Evolutionary conservation across 805 yeast genomes (phyloP).

Genomic region (Kluyveromyces aestuarii): DNA sequence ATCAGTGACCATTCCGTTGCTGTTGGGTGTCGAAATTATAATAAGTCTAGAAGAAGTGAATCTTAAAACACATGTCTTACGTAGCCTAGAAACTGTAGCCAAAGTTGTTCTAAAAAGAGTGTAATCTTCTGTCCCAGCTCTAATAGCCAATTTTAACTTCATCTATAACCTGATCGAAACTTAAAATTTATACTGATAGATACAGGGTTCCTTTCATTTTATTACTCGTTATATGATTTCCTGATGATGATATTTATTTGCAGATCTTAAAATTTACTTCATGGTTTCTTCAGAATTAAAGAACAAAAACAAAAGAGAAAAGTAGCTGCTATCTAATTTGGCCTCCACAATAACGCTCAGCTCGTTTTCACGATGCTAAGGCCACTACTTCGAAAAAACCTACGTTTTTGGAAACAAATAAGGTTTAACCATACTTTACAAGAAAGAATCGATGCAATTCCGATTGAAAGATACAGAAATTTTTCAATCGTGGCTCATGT

Average conservation of each 20-base stretch:
- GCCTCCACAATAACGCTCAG: not conserved
- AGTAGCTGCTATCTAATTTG: not conserved
- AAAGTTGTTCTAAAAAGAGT: slow-evolving; percentile 24
- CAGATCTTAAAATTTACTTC: not conserved
- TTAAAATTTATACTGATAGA: too few relatives aligned
- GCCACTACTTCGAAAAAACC: not conserved
- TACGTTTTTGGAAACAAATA: not conserved
- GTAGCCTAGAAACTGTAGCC: slow-evolving; percentile 22
- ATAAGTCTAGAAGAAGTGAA: slow-evolving; percentile 24
- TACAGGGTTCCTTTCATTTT: not conserved
- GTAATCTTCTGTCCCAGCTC: slow-evolving; percentile 25
- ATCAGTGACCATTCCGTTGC: slow-evolving; percentile 15
- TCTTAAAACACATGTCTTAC: slow-evolving; percentile 26
- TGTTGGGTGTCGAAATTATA: slow-evolving; percentile 24
- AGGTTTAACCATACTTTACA: slow-evolving; percentile 25
- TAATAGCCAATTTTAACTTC: slow-evolving; percentile 23
- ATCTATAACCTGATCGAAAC: slow-evolving; percentile 5
- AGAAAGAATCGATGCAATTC: slow-evolving; percentile 65
- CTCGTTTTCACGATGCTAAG: not conserved
- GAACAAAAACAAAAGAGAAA: too few relatives aligned
- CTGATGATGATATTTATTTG: not conserved
- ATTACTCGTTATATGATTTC: not conserved
- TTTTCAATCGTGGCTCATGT: slow-evolving; percentile 96
- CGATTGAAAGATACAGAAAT: slow-evolving; percentile 74
- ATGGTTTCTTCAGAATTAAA: too few relatives aligned